Evolutionary conservation across 306 rosid genomes (phyloP).

Genomic region (Citrullus colocynthis): DNA sequence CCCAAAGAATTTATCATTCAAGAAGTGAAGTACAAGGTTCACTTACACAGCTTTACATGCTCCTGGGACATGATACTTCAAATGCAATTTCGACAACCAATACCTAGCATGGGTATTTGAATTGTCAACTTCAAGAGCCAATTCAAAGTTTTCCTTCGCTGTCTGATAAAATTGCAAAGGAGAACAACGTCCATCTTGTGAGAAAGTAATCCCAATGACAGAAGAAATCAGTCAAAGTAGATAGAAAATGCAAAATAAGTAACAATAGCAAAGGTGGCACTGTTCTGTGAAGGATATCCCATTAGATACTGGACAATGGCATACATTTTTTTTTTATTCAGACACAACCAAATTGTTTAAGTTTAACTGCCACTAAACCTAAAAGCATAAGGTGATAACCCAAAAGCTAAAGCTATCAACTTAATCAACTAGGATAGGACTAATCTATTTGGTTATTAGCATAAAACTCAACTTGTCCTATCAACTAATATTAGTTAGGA

Average conservation of each 20-base stretch:
- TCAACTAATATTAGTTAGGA: neutral
- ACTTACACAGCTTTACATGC: slow-evolving; percentile 66
- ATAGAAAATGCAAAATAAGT: neutral
- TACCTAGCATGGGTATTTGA: slow-evolving; percentile 68
- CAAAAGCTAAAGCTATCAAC: neutral
- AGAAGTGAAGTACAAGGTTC: neutral
- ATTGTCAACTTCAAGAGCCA: slow-evolving; percentile 82
- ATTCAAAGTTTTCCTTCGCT: slow-evolving; percentile 86
- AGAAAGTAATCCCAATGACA: neutral
- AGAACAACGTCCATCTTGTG: neutral
- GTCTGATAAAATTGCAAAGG: slow-evolving; percentile 19
- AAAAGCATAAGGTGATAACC: neutral
- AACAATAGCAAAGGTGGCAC: neutral
- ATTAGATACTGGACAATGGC: neutral
- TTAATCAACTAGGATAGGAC: neutral
- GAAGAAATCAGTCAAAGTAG: neutral
- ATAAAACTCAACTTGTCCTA: neutral
- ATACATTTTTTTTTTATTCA: neutral
- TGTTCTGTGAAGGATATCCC: neutral
- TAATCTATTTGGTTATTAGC: neutral
- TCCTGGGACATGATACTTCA: slow-evolving; percentile 89
- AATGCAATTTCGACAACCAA: slow-evolving; percentile 82
- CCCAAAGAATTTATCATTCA: neutral
- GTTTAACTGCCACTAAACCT: neutral
- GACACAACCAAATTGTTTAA: neutral